Evolutionary conservation across 306 rosid species (phyloP).

Genomic region (Casuarina cunninghamiana): DNA sequence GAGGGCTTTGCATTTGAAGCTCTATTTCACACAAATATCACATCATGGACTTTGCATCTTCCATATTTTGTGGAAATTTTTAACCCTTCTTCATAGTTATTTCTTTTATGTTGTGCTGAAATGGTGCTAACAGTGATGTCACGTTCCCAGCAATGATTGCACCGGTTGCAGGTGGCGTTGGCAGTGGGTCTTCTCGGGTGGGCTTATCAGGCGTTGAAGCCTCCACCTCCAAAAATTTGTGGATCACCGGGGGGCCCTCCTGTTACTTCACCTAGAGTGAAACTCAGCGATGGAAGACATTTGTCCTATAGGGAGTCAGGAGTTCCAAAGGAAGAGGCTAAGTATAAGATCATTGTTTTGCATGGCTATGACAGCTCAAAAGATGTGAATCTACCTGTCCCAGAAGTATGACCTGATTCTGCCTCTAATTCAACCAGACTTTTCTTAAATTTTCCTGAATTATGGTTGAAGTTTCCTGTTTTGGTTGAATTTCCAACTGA

Average conservation of each 20-base stretch:
- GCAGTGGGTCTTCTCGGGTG: slow-evolving; percentile 55
- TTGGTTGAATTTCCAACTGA: too few species aligned
- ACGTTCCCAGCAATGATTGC: slow-evolving; percentile 52
- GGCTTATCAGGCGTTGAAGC: slow-evolving; percentile 54
- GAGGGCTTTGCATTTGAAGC: background rate
- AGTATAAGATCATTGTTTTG: slow-evolving; percentile 56
- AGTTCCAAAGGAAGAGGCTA: slow-evolving; percentile 64
- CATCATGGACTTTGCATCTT: background rate
- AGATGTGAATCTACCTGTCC: slow-evolving; percentile 43
- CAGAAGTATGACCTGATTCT: slow-evolving; percentile 50
- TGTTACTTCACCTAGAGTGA: slow-evolving; percentile 63
- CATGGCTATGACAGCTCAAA: slow-evolving; percentile 69
- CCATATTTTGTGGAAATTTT: background rate
- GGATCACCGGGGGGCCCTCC: slow-evolving; percentile 67
- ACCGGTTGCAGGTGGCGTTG: slow-evolving; percentile 46
- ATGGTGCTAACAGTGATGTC: background rate
- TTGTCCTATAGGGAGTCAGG: slow-evolving; percentile 79
- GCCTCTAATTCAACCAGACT: background rate
- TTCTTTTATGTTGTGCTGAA: background rate
- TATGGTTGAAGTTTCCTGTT: slow-evolving; percentile 8
- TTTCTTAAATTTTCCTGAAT: background rate
- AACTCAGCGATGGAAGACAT: slow-evolving; percentile 69
- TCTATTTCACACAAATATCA: background rate
- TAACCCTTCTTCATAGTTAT: background rate
- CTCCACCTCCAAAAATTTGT: slow-evolving; percentile 62